Base-by-base conservation (phyloP, 306 rosid species). In the Citrullus amarus region DNA sequence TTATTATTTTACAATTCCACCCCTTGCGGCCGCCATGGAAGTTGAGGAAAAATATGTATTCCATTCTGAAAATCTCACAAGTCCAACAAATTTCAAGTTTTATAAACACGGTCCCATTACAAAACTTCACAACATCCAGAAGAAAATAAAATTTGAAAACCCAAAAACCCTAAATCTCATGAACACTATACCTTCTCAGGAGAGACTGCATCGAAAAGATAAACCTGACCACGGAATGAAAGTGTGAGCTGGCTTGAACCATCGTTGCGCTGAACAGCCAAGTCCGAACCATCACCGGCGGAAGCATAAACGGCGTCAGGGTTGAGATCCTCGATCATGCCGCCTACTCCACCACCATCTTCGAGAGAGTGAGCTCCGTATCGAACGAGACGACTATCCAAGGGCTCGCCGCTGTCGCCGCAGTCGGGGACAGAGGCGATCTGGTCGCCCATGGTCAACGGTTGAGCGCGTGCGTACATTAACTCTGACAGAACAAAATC, bases 201-300 rank as follows among this genome's bases (percentile, higher is more conserved):
- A 22, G 98, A 86, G 70, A 93, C 97, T 6, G 92, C 81, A 81
- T 93, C 98, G 39, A 91, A 93, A 25, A 93, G 97, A 79, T 89
- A 93, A 28, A 93, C 96, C 86, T 93, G 97, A 57, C 98, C 98
- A 0, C 91, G 98, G 83, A 93, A 93, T 30, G 98, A 90, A 76
- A 93, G 97, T 48, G 98, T 90, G 80, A 93, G 96, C 87, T 93
- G 97, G 69, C 90, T 91, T 59, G 92, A 80, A 58, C 87, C 91
- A 9, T 91, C 93, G 76, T 67, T 62, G 48, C 86, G 89, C 41
- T 82, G 93, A 44, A 81, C 70, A 30, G 84, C 80, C 82, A 93
- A 50, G 9, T 90, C 92, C 58, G 86, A 57, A 61, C 73, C 86
- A 11, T 75, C 86, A 34, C 85, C 88, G 17, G 82, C 83, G 57